Evolutionary conservation across 768 basidiomycete genomes (phyloP), one percentile per base, ranked within the genome.

Genomic region (Cystofilobasidium capitatum): DNA sequence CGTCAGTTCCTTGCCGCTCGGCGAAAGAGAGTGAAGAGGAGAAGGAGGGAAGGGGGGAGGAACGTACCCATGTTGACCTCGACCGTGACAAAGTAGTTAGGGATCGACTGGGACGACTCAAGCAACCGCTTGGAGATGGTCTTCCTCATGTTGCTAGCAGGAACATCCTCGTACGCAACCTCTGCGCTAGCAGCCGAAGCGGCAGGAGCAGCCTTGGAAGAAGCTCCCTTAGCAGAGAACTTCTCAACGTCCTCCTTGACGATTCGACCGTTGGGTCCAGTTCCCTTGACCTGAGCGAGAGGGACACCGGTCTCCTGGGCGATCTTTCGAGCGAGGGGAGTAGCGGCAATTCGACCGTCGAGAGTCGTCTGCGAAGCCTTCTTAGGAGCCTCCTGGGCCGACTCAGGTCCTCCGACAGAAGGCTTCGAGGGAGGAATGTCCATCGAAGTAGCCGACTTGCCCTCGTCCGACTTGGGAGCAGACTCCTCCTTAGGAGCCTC

Each of bases 261-360:
- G 79, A 99, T 96, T 62, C 96, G 86, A 54, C 96, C 96, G 55
- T 87, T 83, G 24, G 96, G 96, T 62, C 96, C 96, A 58, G 90
- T 83, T 37, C 96, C 96, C 79, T 91, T 96, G 73, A 99, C 79
- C 76, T 94, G 83, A 31, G 84, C 80, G 47, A 99, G 81, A 55
- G 96, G 92, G 73, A 99, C 85, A 31, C 96, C 96, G 70, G 85
- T 85, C 76, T 98, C 96, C 24, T 94, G 80, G 44, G 96, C 96
- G 74, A 99, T 87, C 79, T 93, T 94, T 82, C 96, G 96, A 51
- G 96, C 96, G 71, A 96, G 83, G 36, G 96, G 94, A 35, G 88
- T 87, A 17, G 93, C 96, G 75, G 94, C 94, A 80, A 98, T 24
- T 35, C 66, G 33, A 72, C 72, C 29, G 65, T 59, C 61, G 29